phyloP scores from a whole-genome alignment of 176 grass and related monocot genomes.

The Cocos nucifera region DNA sequence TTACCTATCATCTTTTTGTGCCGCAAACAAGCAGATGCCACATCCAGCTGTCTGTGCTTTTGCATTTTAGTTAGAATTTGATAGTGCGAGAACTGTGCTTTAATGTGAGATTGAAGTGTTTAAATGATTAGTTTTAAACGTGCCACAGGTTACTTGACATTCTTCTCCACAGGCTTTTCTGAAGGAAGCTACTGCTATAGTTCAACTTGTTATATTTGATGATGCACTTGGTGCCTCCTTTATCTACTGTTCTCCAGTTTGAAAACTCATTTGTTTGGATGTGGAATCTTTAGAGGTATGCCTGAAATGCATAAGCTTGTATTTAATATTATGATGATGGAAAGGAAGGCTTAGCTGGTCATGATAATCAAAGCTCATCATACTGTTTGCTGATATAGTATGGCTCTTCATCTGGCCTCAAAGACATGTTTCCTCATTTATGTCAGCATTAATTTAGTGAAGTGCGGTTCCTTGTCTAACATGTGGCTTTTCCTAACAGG shows the following conservation, averaged over 20 bases:
- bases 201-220: constrained; percentile 99
- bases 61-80: too few species aligned
- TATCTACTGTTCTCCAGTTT: constrained; percentile 99
- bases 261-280: constrained; percentile 94
- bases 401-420: constrained; percentile 29
- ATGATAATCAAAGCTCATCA: constrained; percentile 31
- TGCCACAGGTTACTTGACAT: constrained; percentile 99
- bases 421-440: constrained; percentile 9
- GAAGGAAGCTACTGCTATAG: constrained; percentile 93
- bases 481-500: constrained; percentile 37
- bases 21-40: too few species aligned
- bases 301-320: constrained; percentile 79
- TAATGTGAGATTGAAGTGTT: constrained; percentile 46
- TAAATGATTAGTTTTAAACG: constrained; percentile 69
- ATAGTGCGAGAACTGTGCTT: constrained; percentile 19
- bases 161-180: constrained; percentile 96
- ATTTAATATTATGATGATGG: constrained; percentile 35
- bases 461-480: constrained; percentile 37
- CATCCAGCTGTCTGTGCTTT: too few species aligned
- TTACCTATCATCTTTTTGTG: too few species aligned
- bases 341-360: constrained; percentile 39
- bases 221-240: constrained; percentile 99
- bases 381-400: constrained; percentile 28
- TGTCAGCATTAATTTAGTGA: constrained; percentile 9
- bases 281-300: constrained; percentile 98